These are phyloP conservation scores for Coprinellus micaceus DNA, from an alignment of 768 basidiomycete genomes.

Conservation along the genomic window DNA sequence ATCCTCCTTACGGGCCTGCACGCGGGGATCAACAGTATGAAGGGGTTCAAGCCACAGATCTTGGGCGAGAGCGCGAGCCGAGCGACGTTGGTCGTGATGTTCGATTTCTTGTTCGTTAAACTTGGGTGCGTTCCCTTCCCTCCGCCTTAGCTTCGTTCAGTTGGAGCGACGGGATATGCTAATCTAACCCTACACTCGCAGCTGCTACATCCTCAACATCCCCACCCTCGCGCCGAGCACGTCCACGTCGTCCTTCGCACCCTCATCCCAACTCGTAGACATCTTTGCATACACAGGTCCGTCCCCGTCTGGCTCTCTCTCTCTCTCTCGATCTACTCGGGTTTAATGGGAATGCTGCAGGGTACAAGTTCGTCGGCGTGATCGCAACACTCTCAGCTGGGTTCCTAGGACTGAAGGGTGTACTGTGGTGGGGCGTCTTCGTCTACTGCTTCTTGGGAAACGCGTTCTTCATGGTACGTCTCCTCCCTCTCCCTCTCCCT, in stretches of 20 bases:
- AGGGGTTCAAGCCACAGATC: constrained; percentile 71
- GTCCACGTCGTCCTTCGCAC: no score
- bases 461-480: constrained; percentile 86
- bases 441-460: constrained; percentile 85
- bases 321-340: no score
- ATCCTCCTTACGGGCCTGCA: constrained; percentile 84
- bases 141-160: no score
- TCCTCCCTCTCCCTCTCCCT: background rate
- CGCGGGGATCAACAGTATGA: constrained; percentile 70
- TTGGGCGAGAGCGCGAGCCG: constrained; percentile 84
- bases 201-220: constrained; percentile 91
- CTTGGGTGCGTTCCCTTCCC: no score
- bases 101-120: constrained; percentile 88
- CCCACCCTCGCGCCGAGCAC: constrained; percentile 35
- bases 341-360: no score
- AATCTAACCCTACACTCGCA: no score
- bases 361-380: constrained; percentile 98
- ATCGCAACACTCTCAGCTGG: constrained; percentile 76
- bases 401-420: constrained; percentile 57
- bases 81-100: constrained; percentile 76
- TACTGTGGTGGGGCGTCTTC: constrained; percentile 70
- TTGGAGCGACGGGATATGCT: no score
- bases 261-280: constrained; percentile 67
- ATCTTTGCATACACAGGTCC: constrained; percentile 88
- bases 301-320: no score